These are phyloP conservation scores for Grifola frondosa DNA, from an alignment of 1,284 basidiomycete species.

Conservation along the genomic window DNA sequence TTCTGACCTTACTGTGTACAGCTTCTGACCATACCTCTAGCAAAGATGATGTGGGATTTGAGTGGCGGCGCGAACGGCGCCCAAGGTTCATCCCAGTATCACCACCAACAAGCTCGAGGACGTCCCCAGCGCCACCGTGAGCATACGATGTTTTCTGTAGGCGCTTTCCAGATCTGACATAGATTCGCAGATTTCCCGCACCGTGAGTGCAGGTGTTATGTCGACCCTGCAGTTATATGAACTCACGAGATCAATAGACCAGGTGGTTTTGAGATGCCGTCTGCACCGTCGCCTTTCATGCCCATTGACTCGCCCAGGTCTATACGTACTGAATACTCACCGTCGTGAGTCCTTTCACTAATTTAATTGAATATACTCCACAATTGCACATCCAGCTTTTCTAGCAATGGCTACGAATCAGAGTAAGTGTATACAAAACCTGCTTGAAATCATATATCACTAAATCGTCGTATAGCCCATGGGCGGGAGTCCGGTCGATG, in stretches of 20 bases:
- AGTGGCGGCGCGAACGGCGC: constrained; percentile 13
- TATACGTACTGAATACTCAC: constrained; percentile 1
- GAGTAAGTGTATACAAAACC: constrained; percentile 3
- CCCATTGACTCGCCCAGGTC: constrained; percentile 16
- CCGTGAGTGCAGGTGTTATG: constrained; percentile 8
- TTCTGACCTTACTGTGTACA: too few relatives aligned
- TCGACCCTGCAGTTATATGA: constrained; percentile 1
- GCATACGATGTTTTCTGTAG: constrained; percentile 8
- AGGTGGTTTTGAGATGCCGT: constrained; percentile 5
- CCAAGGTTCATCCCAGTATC: constrained; percentile 14
- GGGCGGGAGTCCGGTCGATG: constrained; percentile 4
- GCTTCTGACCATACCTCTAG: background rate
- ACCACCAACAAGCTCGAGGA: constrained; percentile 7
- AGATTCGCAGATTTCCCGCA: constrained; percentile 10
- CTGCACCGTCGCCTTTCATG: constrained; percentile 17
- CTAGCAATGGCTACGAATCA: background rate
- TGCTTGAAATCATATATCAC: constrained; percentile 1
- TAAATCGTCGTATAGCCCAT: constrained; percentile 6
- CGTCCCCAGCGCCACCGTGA: constrained; percentile 10
- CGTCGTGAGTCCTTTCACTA: background rate
- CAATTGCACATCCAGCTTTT: too few relatives aligned
- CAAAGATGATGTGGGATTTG: constrained; percentile 24
- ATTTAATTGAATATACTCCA: background rate
- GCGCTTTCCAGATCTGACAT: background rate
- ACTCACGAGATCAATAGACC: constrained; percentile 8